Conservation (phyloP, 306 rosid genomes). For the Ziziphus jujuba region DNA sequence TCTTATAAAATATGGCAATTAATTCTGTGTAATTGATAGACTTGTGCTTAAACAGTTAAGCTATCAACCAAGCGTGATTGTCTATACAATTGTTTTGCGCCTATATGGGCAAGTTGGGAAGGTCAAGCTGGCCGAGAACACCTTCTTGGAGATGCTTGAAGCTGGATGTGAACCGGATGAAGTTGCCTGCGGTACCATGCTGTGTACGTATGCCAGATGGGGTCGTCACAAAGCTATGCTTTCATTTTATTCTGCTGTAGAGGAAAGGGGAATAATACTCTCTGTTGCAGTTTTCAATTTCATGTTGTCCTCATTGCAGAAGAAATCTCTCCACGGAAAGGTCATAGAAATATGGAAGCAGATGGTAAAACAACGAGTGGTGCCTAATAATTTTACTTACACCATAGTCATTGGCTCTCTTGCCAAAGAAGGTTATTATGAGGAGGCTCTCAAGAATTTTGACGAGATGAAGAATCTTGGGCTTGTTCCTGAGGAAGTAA, state of each 20-base stretch:
- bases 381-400: conserved; percentile 64
- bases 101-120: conserved; percentile 87
- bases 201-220: conserved; percentile 96
- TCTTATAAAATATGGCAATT: conserved; percentile 32
- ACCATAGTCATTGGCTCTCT: conserved; percentile 72
- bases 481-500: conserved; percentile 74
- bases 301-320: conserved; percentile 95
- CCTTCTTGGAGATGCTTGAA: conserved; percentile 96
- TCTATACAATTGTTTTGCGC: conserved; percentile 79
- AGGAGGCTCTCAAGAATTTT: conserved; percentile 65
- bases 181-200: conserved; percentile 95
- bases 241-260: conserved; percentile 80
- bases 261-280: conserved; percentile 55
- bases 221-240: conserved; percentile 88
- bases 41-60: conserved; percentile 74
- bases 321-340: conserved; percentile 71
- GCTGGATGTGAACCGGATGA: conserved; percentile 85
- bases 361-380: conserved; percentile 54
- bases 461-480: conserved; percentile 58
- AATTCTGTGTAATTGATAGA: conserved; percentile 51
- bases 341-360: conserved; percentile 71
- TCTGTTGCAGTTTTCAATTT: conserved; percentile 82
- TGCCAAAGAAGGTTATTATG: conserved; percentile 52
- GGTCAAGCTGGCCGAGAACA: conserved; percentile 78
- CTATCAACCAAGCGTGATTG: conserved; percentile 81